These are phyloP conservation scores for Elaeis guineensis DNA, from an alignment of 176 grass and related monocot species.

Conservation along the genomic window DNA sequence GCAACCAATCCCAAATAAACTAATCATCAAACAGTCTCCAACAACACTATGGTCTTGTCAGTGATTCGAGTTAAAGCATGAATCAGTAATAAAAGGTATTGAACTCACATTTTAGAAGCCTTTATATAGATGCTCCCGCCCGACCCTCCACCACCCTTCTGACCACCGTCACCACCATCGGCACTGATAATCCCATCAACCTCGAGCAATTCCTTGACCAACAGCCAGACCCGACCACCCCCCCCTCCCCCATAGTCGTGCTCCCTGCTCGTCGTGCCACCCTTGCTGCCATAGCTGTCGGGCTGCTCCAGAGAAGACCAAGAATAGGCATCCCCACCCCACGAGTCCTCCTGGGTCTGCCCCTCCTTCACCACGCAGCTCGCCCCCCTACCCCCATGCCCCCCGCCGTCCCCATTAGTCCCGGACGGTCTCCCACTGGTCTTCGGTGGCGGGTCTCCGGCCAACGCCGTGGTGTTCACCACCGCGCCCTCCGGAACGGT, in stretches of 20 bases:
- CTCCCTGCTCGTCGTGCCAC: slow-evolving; percentile 84
- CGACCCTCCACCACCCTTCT: slow-evolving; percentile 80
- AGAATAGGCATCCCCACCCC: slow-evolving; percentile 88
- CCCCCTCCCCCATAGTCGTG: slow-evolving; percentile 67
- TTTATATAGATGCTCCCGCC: slow-evolving; percentile 83
- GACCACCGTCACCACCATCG: slow-evolving; percentile 61
- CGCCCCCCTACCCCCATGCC: slow-evolving; percentile 75
- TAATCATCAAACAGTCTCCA: no score
- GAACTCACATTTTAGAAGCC: slow-evolving; percentile 65
- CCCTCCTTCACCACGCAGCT: slow-evolving; percentile 86
- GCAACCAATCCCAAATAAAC: no score
- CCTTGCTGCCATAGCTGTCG: slow-evolving; percentile 83
- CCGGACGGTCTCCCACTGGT: slow-evolving; percentile 83
- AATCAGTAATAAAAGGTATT: no score
- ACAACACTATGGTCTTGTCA: no score
- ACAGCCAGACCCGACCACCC: slow-evolving; percentile 75
- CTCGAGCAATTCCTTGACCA: slow-evolving; percentile 50
- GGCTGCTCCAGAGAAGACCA: slow-evolving; percentile 63
- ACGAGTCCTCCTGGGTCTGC: slow-evolving; percentile 92
- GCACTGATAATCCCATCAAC: slow-evolving; percentile 65
- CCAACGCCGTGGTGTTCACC: slow-evolving; percentile 66
- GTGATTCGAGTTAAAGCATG: no score
- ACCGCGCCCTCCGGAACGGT: slow-evolving; percentile 60
- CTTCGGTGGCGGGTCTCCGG: slow-evolving; percentile 55
- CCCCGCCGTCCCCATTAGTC: slow-evolving; percentile 79